These are phyloP conservation scores for Crithidia acanthocephali DNA, from an alignment of 208 protist genomes.

Conservation along the genomic window DNA sequence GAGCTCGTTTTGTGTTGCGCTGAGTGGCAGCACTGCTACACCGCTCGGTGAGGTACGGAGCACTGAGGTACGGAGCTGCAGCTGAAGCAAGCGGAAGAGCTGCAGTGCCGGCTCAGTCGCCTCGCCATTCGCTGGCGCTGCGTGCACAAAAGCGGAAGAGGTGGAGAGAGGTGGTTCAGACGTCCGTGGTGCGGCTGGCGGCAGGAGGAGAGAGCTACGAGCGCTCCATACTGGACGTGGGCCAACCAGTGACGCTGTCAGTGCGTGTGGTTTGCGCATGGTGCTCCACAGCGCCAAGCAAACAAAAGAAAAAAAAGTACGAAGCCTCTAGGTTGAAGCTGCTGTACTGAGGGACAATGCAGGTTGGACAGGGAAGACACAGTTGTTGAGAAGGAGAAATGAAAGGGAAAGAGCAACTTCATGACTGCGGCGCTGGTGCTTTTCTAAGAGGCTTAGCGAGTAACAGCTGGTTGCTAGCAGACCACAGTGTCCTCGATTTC, in stretches of 20 bases:
- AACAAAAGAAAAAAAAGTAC: neutral
- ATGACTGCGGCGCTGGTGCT: no score
- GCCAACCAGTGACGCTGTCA: neutral
- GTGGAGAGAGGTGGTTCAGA: neutral
- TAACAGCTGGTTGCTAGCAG: no score
- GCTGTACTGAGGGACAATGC: no score
- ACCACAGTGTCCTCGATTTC: no score
- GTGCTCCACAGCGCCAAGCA: neutral
- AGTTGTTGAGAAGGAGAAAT: no score
- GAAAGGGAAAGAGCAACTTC: no score
- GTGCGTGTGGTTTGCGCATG: conserved; percentile 21
- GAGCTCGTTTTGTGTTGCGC: neutral
- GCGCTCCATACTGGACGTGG: neutral
- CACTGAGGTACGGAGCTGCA: conserved; percentile 5
- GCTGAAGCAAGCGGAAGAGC: conserved; percentile 26
- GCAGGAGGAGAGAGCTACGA: neutral
- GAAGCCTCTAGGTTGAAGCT: neutral
- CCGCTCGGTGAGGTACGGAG: neutral
- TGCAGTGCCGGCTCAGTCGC: neutral
- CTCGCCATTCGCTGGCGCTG: neutral
- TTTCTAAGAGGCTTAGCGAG: no score
- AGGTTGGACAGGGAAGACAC: no score
- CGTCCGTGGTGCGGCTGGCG: neutral
- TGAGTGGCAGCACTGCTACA: no score
- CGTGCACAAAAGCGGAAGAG: neutral